phyloP scores from a whole-genome alignment of 331 rosid genomes.

The Phaseolus coccineus region DNA sequence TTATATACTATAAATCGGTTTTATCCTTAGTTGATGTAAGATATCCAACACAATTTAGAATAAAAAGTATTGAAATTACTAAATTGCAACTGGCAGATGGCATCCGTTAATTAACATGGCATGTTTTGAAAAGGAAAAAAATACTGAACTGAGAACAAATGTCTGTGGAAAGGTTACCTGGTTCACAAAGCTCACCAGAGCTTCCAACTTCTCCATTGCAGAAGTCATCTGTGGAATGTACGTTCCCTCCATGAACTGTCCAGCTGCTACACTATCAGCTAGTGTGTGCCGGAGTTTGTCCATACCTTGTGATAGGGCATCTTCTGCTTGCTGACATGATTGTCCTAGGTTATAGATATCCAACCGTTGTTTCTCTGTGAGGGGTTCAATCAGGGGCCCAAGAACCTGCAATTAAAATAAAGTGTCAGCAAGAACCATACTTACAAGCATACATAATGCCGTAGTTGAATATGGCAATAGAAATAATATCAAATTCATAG shows the following conservation, averaged over 20 bases:
- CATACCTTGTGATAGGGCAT: constrained; percentile 95
- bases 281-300: constrained; percentile 81
- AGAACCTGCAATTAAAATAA: constrained; percentile 70
- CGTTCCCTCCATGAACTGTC: constrained; percentile 69
- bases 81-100: background rate
- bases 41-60: background rate
- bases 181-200: constrained; percentile 73
- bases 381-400: constrained; percentile 70
- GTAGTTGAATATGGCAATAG: constrained; percentile 10
- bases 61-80: background rate
- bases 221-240: constrained; percentile 64
- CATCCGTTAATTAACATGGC: constrained; percentile 9
- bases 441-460: constrained; percentile 8
- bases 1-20: too few relatives aligned
- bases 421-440: constrained; percentile 22
- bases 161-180: constrained; percentile 62
- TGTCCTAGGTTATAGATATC: constrained; percentile 74
- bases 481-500: constrained; percentile 16
- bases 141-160: constrained; percentile 14
- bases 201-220: constrained; percentile 88
- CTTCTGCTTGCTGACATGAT: constrained; percentile 98
- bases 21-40: too few relatives aligned
- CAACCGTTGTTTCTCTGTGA: constrained; percentile 70
- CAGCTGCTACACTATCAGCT: constrained; percentile 74
- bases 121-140: background rate